Conservation (phyloP, 2,329 filamentous ascomycete genomes). For the Aspergillus sp. region DNA sequence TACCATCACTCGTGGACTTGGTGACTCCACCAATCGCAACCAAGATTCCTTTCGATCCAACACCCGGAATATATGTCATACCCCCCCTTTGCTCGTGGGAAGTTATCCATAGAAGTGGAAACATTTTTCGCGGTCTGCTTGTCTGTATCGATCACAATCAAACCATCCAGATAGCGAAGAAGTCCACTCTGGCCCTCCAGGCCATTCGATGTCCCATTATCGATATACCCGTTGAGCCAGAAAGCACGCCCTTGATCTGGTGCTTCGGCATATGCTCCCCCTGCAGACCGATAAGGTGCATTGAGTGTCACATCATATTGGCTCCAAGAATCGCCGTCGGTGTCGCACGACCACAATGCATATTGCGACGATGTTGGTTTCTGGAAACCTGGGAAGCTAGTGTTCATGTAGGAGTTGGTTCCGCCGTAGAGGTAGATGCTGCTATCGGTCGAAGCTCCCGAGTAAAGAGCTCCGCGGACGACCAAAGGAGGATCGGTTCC, state of each 20-base stretch:
- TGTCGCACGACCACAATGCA: constrained; percentile 28
- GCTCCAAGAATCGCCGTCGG: constrained; percentile 14
- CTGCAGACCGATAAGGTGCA: constrained; percentile 23
- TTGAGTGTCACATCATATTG: constrained; percentile 20
- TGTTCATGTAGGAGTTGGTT: constrained; percentile 22
- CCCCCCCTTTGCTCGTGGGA: constrained; percentile 32
- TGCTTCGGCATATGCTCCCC: constrained; percentile 35
- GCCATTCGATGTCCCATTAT: constrained; percentile 27
- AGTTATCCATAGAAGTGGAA: constrained; percentile 28
- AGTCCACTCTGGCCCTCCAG: constrained; percentile 9
- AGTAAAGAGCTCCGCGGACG: constrained; percentile 24
- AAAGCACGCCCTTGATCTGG: constrained; percentile 32
- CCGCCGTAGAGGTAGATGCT: constrained; percentile 30
- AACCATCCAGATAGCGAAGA: constrained; percentile 27
- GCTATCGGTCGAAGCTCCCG: constrained; percentile 14
- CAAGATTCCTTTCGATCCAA: constrained; percentile 35
- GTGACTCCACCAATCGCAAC: constrained; percentile 35
- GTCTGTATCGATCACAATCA: constrained; percentile 36
- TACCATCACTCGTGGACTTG: constrained; percentile 9
- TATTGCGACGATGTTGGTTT: constrained; percentile 18
- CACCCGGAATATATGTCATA: constrained; percentile 31
- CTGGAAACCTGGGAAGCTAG: constrained; percentile 23
- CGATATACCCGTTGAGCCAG: constrained; percentile 37
- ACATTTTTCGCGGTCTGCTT: constrained; percentile 32
- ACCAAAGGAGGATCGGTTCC: constrained; percentile 18